Evolutionary conservation across 805 yeast species (phyloP).

Genomic region (Wickerhamomyces strasburgensis): DNA sequence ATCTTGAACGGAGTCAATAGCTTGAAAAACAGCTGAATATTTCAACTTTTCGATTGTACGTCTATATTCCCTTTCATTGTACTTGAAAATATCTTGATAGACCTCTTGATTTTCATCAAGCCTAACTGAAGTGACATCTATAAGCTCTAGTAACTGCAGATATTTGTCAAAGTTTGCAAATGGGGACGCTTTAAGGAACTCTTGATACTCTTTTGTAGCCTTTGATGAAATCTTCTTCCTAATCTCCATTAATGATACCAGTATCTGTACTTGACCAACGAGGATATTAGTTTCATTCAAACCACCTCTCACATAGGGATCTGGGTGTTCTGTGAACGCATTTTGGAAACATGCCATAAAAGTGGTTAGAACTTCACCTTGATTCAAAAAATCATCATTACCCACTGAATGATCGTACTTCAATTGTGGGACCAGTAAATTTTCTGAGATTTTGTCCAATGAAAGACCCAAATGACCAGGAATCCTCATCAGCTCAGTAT

Average conservation of each 20-base stretch:
- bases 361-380: conserved; percentile 13
- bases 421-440: conserved; percentile 14
- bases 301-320: conserved; percentile 22
- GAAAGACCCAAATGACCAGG: conserved; percentile 30
- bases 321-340: conserved; percentile 15
- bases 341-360: conserved; percentile 19
- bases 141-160: conserved; percentile 29
- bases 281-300: conserved; percentile 24
- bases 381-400: conserved; percentile 10
- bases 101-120: conserved; percentile 25
- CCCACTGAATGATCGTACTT: conserved; percentile 12
- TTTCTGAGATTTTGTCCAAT: conserved; percentile 26
- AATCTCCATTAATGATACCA: conserved; percentile 15
- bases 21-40: conserved; percentile 14
- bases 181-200: conserved; percentile 17
- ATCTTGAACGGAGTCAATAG: conserved; percentile 20
- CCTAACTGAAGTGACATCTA: conserved; percentile 27
- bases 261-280: conserved; percentile 23
- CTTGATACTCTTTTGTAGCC: conserved; percentile 3
- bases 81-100: conserved; percentile 21
- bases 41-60: conserved; percentile 16
- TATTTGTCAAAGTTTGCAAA: conserved; percentile 27
- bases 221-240: conserved; percentile 8
- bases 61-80: conserved; percentile 18
- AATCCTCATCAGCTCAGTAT: conserved; percentile 34